phyloP scores from a whole-genome alignment of 116 monocot genomes.

The Iris pallida region DNA sequence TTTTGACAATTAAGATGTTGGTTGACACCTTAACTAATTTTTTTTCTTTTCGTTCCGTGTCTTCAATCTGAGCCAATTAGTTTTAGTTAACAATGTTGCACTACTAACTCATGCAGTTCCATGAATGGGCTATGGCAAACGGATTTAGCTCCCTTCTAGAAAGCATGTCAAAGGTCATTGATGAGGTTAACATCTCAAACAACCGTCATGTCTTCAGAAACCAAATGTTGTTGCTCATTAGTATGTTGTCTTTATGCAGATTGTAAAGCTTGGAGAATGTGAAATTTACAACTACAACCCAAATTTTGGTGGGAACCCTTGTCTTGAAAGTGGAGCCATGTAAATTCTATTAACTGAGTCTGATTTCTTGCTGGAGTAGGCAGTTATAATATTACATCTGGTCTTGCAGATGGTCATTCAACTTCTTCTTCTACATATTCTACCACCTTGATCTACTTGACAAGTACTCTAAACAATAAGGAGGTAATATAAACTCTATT shows the following conservation, averaged over 20 bases:
- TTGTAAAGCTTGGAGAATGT: conserved; percentile 69
- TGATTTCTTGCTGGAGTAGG: background rate
- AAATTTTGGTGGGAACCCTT: conserved; percentile 77
- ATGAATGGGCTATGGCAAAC: conserved; percentile 72
- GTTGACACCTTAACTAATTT: no score
- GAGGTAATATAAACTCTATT: background rate
- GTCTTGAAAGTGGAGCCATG: conserved; percentile 76
- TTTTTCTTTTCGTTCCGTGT: no score
- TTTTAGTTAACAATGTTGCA: no score
- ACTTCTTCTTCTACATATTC: conserved; percentile 98
- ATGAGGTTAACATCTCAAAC: conserved; percentile 52
- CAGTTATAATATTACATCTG: background rate
- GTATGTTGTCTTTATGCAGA: conserved; percentile 31
- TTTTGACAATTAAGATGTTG: no score
- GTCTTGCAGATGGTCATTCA: conserved; percentile 80
- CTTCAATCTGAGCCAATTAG: no score
- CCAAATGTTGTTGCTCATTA: background rate
- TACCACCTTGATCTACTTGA: no score
- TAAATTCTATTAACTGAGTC: conserved; percentile 20
- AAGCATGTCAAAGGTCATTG: conserved; percentile 61
- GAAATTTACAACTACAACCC: conserved; percentile 95
- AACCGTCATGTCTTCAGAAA: background rate
- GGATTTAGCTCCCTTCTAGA: conserved; percentile 61
- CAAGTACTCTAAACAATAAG: background rate
- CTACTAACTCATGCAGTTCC: background rate